phyloP scores from a whole-genome alignment of 352 stramenopile species.

The Phytophthora agathidicida region DNA sequence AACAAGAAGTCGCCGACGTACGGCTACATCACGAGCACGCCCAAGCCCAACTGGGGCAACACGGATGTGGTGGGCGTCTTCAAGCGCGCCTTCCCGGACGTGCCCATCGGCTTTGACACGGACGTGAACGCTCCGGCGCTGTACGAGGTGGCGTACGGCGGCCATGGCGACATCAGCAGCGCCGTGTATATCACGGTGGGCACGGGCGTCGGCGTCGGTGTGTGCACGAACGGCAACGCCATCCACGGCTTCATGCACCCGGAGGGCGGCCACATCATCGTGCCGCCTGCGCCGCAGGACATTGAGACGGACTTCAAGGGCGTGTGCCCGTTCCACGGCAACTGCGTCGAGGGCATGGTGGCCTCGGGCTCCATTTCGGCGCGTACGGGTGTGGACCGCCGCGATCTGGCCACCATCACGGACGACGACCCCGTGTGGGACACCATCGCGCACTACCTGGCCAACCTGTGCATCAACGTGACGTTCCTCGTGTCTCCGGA shows the following conservation, averaged over 20 bases:
- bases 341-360: constrained; percentile 94
- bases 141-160: constrained; percentile 91
- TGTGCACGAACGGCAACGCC: constrained; percentile 90
- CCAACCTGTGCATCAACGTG: constrained; percentile 94
- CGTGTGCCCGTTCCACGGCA: constrained; percentile 90
- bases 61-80: constrained; percentile 81
- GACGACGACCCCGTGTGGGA: constrained; percentile 94
- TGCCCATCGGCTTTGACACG: constrained; percentile 94
- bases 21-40: constrained; percentile 95
- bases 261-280: constrained; percentile 87
- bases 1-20: constrained; percentile 84
- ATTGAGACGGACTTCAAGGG: constrained; percentile 79
- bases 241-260: constrained; percentile 97
- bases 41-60: constrained; percentile 94
- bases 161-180: constrained; percentile 77
- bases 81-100: constrained; percentile 69
- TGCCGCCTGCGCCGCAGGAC: constrained; percentile 78
- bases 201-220: constrained; percentile 95
- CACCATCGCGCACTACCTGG: constrained; percentile 95
- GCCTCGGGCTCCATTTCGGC: constrained; percentile 90
- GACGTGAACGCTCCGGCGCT: constrained; percentile 98
- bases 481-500: constrained; percentile 93
- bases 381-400: constrained; percentile 79
- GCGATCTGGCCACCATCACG: constrained; percentile 69
- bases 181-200: constrained; percentile 96